A percentile compares a stretch with the other conserved stretches of the same genome.
Evolutionary conservation across 2,329 filamentous ascomycete species (phyloP).

Genomic region (Pseudogymnoascus sp.): DNA sequence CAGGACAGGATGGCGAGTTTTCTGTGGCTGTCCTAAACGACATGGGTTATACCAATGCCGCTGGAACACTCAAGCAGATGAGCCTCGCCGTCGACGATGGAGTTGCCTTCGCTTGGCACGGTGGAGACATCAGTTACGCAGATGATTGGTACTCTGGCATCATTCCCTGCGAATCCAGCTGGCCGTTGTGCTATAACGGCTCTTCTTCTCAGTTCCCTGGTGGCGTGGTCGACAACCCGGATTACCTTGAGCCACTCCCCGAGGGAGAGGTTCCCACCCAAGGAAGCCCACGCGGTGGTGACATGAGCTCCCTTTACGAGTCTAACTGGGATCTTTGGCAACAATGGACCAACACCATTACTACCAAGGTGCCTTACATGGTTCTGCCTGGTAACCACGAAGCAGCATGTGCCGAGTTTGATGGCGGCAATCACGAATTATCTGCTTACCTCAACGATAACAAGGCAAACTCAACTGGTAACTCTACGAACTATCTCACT

Average conservation of each 20-base stretch:
- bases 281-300: conserved; percentile 40
- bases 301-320: conserved; percentile 43
- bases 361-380: conserved; percentile 12
- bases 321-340: conserved; percentile 44
- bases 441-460: conserved; percentile 40
- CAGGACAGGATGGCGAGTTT: conserved; percentile 37
- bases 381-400: conserved; percentile 40
- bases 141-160: conserved; percentile 47
- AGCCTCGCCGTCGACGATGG: conserved; percentile 36
- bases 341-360: conserved; percentile 36
- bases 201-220: conserved; percentile 34
- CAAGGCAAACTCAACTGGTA: conserved; percentile 35
- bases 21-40: conserved; percentile 43
- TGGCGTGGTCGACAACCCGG: conserved; percentile 22
- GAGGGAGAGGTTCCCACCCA: conserved; percentile 39
- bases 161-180: conserved; percentile 39
- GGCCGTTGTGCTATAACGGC: conserved; percentile 47
- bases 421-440: background rate
- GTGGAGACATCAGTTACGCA: conserved; percentile 44
- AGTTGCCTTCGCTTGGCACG: conserved; percentile 45
- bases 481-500: conserved; percentile 31
- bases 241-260: conserved; percentile 39
- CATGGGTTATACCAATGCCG: conserved; percentile 47
- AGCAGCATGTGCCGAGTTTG: background rate
- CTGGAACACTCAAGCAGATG: conserved; percentile 40